phyloP scores from a whole-genome alignment of 371 early-diverging fungal genomes.

The Neoconidiobolus thromboides region DNA sequence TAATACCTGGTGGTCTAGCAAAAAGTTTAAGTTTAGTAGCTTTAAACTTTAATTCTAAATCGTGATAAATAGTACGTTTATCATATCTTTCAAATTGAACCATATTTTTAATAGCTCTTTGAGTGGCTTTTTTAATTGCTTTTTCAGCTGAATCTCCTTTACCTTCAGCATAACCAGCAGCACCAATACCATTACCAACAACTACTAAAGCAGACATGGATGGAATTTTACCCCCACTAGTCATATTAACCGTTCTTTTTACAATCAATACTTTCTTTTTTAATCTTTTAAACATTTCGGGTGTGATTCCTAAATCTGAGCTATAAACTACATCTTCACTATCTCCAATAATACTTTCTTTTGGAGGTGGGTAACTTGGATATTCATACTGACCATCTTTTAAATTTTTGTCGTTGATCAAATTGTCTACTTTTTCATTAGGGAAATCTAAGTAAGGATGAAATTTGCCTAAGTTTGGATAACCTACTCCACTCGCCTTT shows the following conservation, averaged over 20 bases:
- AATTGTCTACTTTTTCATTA: neutral
- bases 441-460: neutral
- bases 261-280: constrained; percentile 53
- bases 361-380: neutral
- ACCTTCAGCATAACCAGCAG: constrained; percentile 91
- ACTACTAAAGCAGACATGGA: constrained; percentile 81
- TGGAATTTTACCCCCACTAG: constrained; percentile 65
- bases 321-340: neutral
- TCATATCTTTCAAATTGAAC: constrained; percentile 73
- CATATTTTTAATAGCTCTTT: constrained; percentile 73
- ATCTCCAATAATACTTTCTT: neutral
- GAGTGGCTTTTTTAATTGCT: constrained; percentile 80
- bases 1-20: constrained; percentile 74
- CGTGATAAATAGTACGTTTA: constrained; percentile 80
- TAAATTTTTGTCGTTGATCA: neutral
- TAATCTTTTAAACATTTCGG: constrained; percentile 17
- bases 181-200: constrained; percentile 84
- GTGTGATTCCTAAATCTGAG: neutral
- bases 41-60: constrained; percentile 76
- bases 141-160: constrained; percentile 57
- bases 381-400: neutral
- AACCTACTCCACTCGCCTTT: too few relatives aligned
- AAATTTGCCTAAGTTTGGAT: neutral
- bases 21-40: constrained; percentile 63
- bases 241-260: constrained; percentile 68